Percentiles rank a stretch among this genome's conserved stretches.
phyloP scores from a whole-genome alignment of 2,329 filamentous ascomycete genomes.

The Penicillium sp. region DNA sequence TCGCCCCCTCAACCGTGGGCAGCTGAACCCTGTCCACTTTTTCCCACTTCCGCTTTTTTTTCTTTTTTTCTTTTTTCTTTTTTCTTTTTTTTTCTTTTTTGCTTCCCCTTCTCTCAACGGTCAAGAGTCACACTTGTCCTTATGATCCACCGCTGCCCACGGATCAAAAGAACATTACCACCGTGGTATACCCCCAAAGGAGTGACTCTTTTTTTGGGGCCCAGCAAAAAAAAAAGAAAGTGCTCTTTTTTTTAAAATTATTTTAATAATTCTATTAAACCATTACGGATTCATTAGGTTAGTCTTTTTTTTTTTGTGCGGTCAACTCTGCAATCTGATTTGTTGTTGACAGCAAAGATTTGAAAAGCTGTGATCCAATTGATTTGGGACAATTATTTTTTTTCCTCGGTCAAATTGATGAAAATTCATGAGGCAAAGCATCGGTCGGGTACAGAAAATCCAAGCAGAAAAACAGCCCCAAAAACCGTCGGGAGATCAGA shows the following conservation, averaged over 20 bases:
- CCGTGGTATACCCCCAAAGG: conserved; percentile 1
- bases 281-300: conserved; percentile 1
- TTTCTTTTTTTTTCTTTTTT: neutral
- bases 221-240: neutral
- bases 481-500: neutral
- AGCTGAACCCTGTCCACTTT: conserved; percentile 23
- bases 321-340: conserved; percentile 8
- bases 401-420: conserved; percentile 7
- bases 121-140: conserved; percentile 2
- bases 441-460: neutral
- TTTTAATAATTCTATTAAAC: neutral
- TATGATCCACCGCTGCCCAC: conserved; percentile 7
- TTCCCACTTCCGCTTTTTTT: neutral
- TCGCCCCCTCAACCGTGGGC: conserved; percentile 31
- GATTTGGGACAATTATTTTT: conserved; percentile 12
- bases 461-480: neutral
- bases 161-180: conserved; percentile 1
- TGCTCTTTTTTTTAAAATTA: conserved; percentile 9
- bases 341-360: conserved; percentile 6
- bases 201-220: conserved; percentile 6
- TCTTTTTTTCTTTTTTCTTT: neutral
- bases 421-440: conserved; percentile 3
- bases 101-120: neutral
- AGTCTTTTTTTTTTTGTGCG: conserved; percentile 9
- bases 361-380: conserved; percentile 11